Percentiles rank a stretch among this genome's conserved stretches.
phyloP scores from a whole-genome alignment of 2,329 filamentous ascomycete species.

The Pseudogymnoascus sp. region DNA sequence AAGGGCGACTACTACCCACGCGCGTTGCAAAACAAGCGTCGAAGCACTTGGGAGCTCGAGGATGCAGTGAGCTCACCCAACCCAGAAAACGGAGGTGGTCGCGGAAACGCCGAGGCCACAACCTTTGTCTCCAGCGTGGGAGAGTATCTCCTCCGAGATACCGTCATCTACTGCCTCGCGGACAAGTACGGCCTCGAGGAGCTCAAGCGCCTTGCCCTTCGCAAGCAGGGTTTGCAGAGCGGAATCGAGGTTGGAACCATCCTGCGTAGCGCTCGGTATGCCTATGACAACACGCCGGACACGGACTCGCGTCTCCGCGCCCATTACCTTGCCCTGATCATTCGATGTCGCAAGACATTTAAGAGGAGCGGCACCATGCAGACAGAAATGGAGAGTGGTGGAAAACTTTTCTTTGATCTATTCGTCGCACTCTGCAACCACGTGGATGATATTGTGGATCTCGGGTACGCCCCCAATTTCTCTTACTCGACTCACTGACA shows the following conservation, averaged over 20 bases:
- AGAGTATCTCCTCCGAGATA: constrained; percentile 80
- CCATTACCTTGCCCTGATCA: constrained; percentile 95
- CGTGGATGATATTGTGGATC: constrained; percentile 89
- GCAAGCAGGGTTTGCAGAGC: constrained; percentile 89
- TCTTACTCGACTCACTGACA: constrained; percentile 20
- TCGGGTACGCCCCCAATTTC: constrained; percentile 39
- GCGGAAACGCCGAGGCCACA: constrained; percentile 63
- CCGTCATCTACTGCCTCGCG: constrained; percentile 87
- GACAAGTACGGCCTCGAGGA: constrained; percentile 87
- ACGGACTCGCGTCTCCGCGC: constrained; percentile 86
- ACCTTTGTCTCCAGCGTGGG: constrained; percentile 68
- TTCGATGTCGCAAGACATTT: constrained; percentile 94
- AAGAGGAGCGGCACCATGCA: constrained; percentile 99
- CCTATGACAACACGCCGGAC: constrained; percentile 91
- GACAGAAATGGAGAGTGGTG: constrained; percentile 93
- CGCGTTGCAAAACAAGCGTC: constrained; percentile 77
- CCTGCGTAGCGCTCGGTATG: constrained; percentile 86
- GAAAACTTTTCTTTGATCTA: constrained; percentile 93
- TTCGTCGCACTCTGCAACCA: constrained; percentile 98
- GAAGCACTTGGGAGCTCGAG: constrained; percentile 85
- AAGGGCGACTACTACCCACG: constrained; percentile 93
- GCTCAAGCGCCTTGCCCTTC: constrained; percentile 82
- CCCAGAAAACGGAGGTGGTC: constrained; percentile 40
- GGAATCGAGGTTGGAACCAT: constrained; percentile 90
- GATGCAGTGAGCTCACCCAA: constrained; percentile 53